Evolutionary conservation across 345 rosid species (phyloP), one percentile per base, ranked within the genome.

Genomic region (Melaleuca quinquenervia): DNA sequence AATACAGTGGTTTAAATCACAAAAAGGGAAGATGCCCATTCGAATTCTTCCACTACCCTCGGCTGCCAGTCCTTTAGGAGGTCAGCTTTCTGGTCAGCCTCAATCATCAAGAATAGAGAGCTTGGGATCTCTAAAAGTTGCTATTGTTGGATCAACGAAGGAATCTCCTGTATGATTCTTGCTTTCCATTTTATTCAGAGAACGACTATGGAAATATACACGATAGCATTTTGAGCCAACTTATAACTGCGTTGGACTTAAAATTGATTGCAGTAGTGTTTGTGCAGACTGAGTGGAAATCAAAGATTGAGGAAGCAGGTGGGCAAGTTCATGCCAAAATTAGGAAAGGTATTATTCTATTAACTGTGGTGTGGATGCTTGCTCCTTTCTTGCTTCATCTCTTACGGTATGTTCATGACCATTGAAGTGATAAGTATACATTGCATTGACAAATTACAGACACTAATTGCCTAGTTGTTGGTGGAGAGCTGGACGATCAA

Each of bases 1-100:
- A 82, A 83, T 91, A 89, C 94, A 97, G 99, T 97, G 99, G 99
- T 92, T 92, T 90, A 94, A 93, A 92, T 92, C 98, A 64, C 99
- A 96, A 89, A 94, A 91, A 90, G 87, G 64, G 82, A 88, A 83
- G 88, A 97, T 95, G 87, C 97, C 99, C 75, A 86, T 89, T 75
- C 95, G 95, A 84, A 58, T 92, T 82, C 91, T 96, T 90, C 94
- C 89, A 75, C 93, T 91, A 41, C 84, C 88, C 53, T 88, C 93
- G 20, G 52, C 92, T 88, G 74, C 83, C 87, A 91, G 54, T 48
- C 88, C 91, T 82, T 84, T 91, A 78, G 88, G 93, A 76, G 90
- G 89, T 85, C 93, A 90, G 90, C 90, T 87, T 82, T 89, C 90
- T 49, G 78, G 89, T 84, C 92, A 85, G 86, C 87, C 92, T 89